These are phyloP conservation scores for Flaveria floridana DNA, from an alignment of 140 eudicot species.

Conservation along the genomic window DNA sequence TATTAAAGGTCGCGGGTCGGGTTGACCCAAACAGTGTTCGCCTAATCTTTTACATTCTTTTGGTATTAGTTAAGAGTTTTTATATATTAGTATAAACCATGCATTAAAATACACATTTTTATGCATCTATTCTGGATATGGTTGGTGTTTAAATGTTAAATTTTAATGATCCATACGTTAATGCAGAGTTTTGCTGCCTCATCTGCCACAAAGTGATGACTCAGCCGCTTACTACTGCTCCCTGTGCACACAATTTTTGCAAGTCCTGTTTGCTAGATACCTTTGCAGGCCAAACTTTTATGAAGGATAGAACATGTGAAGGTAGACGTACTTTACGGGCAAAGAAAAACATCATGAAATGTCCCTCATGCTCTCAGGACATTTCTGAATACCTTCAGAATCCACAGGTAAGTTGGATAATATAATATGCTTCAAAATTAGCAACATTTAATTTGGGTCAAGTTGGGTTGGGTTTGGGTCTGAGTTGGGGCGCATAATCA, in stretches of 20 bases:
- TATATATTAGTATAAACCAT: background rate
- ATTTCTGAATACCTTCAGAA: constrained; percentile 80
- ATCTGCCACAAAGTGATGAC: constrained; percentile 65
- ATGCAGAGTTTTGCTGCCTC: constrained; percentile 72
- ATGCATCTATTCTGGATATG: constrained; percentile 5
- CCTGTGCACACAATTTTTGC: constrained; percentile 90
- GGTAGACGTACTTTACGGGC: constrained; percentile 67
- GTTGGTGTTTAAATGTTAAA: background rate
- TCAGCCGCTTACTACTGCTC: constrained; percentile 71
- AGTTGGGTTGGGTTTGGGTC: background rate
- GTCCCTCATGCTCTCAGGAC: constrained; percentile 81
- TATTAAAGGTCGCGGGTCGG: background rate
- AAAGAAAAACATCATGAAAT: constrained; percentile 73
- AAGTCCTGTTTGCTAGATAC: constrained; percentile 63
- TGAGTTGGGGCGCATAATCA: background rate
- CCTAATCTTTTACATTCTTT: background rate
- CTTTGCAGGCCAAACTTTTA: constrained; percentile 64
- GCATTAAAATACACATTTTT: background rate
- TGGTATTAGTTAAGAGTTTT: background rate
- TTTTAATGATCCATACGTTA: background rate
- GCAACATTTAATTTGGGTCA: background rate
- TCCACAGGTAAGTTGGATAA: constrained; percentile 57
- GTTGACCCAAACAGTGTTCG: background rate
- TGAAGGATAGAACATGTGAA: constrained; percentile 61
- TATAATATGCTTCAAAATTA: background rate